Percentiles rank a stretch among this genome's conserved stretches.
Conservation (phyloP, 768 basidiomycete genomes). For the Calocera viscosa region DNA sequence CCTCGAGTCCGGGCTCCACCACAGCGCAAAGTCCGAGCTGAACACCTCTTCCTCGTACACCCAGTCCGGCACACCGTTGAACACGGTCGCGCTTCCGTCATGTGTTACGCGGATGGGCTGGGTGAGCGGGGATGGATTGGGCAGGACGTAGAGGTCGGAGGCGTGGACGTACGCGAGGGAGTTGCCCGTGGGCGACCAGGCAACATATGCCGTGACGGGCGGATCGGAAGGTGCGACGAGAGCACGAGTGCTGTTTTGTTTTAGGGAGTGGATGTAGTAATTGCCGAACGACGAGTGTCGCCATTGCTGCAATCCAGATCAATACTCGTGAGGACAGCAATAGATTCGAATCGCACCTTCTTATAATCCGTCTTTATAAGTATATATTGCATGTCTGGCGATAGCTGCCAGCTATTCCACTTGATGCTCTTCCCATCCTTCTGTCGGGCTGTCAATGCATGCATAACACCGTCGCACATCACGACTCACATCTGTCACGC, state of each 20-base stretch:
- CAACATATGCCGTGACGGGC: constrained; percentile 62
- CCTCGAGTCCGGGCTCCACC: constrained; percentile 71
- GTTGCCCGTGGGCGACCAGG: constrained; percentile 74
- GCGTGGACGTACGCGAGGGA: constrained; percentile 73
- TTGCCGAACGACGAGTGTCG: constrained; percentile 80
- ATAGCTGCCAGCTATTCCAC: constrained; percentile 63
- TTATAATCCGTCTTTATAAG: constrained; percentile 60
- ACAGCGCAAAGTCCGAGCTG: constrained; percentile 55
- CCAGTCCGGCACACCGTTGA: constrained; percentile 96
- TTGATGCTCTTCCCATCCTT: constrained; percentile 39
- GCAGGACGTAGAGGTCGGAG: constrained; percentile 82
- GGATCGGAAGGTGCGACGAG: constrained; percentile 56
- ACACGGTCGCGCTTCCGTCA: constrained; percentile 68
- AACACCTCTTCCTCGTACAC: constrained; percentile 94
- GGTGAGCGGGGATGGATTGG: constrained; percentile 41
- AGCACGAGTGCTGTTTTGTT: constrained; percentile 52
- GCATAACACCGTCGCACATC: background rate
- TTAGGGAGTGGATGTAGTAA: constrained; percentile 81
- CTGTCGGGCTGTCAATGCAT: constrained; percentile 27
- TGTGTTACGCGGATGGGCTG: constrained; percentile 62
- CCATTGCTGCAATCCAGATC: constrained; percentile 58
- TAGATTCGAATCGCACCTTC: constrained; percentile 43
- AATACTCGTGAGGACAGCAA: background rate
- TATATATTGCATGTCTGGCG: constrained; percentile 82
- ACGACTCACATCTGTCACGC: constrained; percentile 51